These are phyloP conservation scores for Fusarium piperis DNA, from an alignment of 2,329 filamentous ascomycete species.

Conservation along the genomic window DNA sequence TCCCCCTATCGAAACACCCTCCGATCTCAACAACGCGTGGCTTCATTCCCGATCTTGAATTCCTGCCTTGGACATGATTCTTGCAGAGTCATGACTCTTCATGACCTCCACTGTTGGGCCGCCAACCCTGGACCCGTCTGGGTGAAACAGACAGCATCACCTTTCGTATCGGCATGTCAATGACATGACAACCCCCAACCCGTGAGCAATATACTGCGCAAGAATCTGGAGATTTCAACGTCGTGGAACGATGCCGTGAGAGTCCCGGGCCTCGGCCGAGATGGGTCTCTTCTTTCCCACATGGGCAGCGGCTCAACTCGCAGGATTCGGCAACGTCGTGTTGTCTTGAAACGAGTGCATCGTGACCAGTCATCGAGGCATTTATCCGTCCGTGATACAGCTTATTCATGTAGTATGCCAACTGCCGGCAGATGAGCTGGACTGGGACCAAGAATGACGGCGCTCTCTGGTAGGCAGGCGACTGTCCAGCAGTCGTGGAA, in stretches of 20 bases:
- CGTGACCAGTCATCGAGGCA: slow-evolving; percentile 4
- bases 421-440: background rate
- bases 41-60: background rate
- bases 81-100: background rate
- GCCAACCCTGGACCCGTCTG: background rate
- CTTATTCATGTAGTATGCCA: background rate
- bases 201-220: background rate
- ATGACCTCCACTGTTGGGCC: background rate
- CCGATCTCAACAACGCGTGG: background rate
- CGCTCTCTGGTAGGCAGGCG: background rate
- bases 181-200: background rate
- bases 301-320: slow-evolving; percentile 5
- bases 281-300: background rate
- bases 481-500: background rate
- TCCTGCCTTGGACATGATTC: background rate
- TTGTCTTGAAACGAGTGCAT: slow-evolving; percentile 3
- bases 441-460: background rate
- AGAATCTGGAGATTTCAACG: background rate
- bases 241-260: slow-evolving; percentile 19
- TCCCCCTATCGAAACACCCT: background rate
- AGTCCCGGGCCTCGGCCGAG: slow-evolving; percentile 4
- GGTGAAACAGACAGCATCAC: background rate
- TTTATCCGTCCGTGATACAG: background rate
- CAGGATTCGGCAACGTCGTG: slow-evolving; percentile 6
- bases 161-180: slow-evolving; percentile 1